Evolutionary conservation across 192 early-diverging fungal genomes (phyloP).

Genomic region (Podila horticola): DNA sequence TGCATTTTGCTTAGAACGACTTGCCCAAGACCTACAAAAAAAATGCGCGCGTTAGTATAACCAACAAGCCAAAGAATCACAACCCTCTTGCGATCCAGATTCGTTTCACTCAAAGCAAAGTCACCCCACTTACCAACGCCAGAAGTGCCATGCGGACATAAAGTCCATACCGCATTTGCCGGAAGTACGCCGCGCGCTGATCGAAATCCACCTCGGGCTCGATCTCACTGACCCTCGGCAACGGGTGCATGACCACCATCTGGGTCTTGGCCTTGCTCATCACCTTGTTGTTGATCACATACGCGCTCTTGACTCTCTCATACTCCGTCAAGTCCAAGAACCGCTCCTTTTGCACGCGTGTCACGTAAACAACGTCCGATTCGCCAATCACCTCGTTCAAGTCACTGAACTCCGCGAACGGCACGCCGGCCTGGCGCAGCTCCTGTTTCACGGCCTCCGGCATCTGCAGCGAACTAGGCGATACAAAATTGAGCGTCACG

Average conservation of each 20-base stretch:
- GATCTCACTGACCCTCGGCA: conserved; percentile 95
- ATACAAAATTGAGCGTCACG: conserved; percentile 94
- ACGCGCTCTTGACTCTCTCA: conserved; percentile 76
- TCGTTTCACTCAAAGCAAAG: too few species aligned
- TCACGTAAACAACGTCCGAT: conserved; percentile 97
- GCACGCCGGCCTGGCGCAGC: conserved; percentile 54
- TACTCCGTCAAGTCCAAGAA: conserved; percentile 85
- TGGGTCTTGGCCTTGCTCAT: conserved; percentile 90
- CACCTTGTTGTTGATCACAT: conserved; percentile 88
- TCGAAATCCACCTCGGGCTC: conserved; percentile 98
- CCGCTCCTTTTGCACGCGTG: conserved; percentile 96
- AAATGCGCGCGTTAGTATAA: too few species aligned
- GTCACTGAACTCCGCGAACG: conserved; percentile 71
- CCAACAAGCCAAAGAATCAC: too few species aligned
- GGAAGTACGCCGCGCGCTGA: conserved; percentile 96
- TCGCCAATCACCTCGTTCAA: conserved; percentile 84
- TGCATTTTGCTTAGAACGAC: too few species aligned
- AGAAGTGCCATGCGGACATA: conserved; percentile 98
- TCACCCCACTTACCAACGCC: conserved; percentile 74
- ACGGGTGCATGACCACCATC: conserved; percentile 99
- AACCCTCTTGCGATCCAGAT: too few species aligned
- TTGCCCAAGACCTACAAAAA: too few species aligned
- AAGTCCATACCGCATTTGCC: conserved; percentile 98
- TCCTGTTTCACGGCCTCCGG: conserved; percentile 86
- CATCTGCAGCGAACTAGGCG: conserved; percentile 84